phyloP scores from a whole-genome alignment of 345 rosid species.

The Hypericum androsaemum region DNA sequence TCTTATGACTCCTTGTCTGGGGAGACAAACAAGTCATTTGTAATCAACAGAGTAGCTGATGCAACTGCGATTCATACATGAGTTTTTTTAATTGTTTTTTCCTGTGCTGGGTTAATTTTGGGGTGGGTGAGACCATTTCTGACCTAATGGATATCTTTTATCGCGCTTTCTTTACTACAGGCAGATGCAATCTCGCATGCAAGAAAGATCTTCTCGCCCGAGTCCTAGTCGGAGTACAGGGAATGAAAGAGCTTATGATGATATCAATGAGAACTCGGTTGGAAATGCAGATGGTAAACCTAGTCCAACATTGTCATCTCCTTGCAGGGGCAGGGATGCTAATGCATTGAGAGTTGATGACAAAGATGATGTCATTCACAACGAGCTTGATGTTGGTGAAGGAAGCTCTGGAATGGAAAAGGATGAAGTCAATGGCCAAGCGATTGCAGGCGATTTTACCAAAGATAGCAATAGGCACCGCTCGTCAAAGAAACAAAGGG shows the following conservation, averaged over 20 bases:
- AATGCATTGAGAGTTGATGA: conserved; percentile 46
- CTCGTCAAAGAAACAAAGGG: conserved; percentile 28
- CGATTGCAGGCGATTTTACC: conserved; percentile 14
- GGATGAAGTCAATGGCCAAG: conserved; percentile 12
- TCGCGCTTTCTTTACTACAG: conserved; percentile 11
- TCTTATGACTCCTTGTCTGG: too few species aligned
- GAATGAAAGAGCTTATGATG: conserved; percentile 29
- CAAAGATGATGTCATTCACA: conserved; percentile 36
- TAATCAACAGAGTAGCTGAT: too few species aligned
- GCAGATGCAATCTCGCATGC: conserved; percentile 21
- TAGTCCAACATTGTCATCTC: conserved; percentile 33
- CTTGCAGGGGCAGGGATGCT: conserved; percentile 30
- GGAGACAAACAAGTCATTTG: too few species aligned
- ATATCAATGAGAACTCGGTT: conserved; percentile 41
- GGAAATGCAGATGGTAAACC: conserved; percentile 51
- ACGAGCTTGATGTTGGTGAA: conserved; percentile 26
- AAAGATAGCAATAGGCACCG: conserved; percentile 20
- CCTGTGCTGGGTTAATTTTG: too few species aligned
- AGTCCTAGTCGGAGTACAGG: conserved; percentile 38
- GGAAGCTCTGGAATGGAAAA: conserved; percentile 42
- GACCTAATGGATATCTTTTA: background rate
- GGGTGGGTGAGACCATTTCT: background rate
- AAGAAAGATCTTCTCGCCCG: conserved; percentile 32
- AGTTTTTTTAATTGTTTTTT: too few species aligned
- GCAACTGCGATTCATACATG: too few species aligned